Percentiles rank a stretch among this genome's conserved stretches.
Evolutionary conservation across 1,284 basidiomycete genomes (phyloP).

Genomic region (Singerocomus inundabilis): DNA sequence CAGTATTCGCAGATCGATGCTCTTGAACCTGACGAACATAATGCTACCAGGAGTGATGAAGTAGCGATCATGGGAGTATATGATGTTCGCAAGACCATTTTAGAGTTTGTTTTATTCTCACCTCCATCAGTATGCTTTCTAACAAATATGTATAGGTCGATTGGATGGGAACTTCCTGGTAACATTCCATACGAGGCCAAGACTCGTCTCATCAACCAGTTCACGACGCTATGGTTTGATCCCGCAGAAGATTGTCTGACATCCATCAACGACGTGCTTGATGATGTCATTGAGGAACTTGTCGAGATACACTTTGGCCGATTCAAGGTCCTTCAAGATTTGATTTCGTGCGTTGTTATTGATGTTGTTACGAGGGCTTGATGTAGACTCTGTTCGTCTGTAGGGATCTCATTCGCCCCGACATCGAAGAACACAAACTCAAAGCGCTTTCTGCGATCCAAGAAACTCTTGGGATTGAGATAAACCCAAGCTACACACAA

Average conservation of each 20-base stretch:
- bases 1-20: slow-evolving; percentile 5
- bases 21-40: slow-evolving; percentile 11
- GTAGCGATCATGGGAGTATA: slow-evolving; percentile 24
- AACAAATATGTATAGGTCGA: slow-evolving; percentile 35
- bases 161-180: slow-evolving; percentile 51
- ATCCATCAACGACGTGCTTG: slow-evolving; percentile 29
- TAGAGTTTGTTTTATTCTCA: slow-evolving; percentile 24
- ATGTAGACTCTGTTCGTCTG: not conserved
- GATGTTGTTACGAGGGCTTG: not conserved
- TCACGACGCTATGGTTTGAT: slow-evolving; percentile 40
- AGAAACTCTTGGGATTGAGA: slow-evolving; percentile 30
- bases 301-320: slow-evolving; percentile 35
- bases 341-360: slow-evolving; percentile 29
- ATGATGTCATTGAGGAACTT: slow-evolving; percentile 17
- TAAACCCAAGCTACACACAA: slow-evolving; percentile 31
- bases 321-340: slow-evolving; percentile 30
- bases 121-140: not conserved
- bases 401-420: slow-evolving; percentile 24
- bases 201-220: slow-evolving; percentile 40
- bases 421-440: slow-evolving; percentile 24
- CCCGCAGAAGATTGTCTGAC: slow-evolving; percentile 43
- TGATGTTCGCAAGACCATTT: slow-evolving; percentile 35
- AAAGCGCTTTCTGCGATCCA: slow-evolving; percentile 11
- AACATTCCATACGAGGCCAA: slow-evolving; percentile 53
- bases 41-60: slow-evolving; percentile 20